Evolutionary conservation across 371 early-diverging fungal genomes (phyloP), one percentile per base, ranked within the genome.

Genomic region (Mortierella polycephala): DNA sequence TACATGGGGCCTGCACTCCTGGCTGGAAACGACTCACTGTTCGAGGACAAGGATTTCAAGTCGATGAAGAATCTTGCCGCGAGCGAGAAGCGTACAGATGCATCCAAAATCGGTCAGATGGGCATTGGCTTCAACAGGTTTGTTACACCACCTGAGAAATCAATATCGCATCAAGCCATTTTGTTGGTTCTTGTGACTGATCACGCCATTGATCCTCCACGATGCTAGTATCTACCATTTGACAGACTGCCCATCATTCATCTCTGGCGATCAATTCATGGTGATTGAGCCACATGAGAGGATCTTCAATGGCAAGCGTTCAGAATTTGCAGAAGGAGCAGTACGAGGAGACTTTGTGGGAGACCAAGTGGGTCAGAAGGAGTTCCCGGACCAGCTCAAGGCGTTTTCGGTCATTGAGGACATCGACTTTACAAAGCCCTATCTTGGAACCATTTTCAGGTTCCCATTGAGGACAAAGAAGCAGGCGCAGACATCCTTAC

Each of bases 1-100:
- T 83, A 76, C 64, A 84, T 73, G 65, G 83, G 83, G 0, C 83
- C 83, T 0, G 83, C 83, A 6, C 64, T 83, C 4, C 60, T 82
- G 49, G 62, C 80, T 10, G 83, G 67, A 12, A 82, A 54, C 30
- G 73, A 82, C 39, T 71, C 67, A 2, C 5, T 64, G 20, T 82
- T 82, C 37, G 62, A 66, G 49, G 45, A 68, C 1, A 37, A 45
- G 14, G 83, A 82, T 50, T 77, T 83, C 55, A 14, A 55, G 12
- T 77, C 81, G 0, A 54, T 82, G 56, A 54, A 60, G 56, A 63
- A 63, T 12, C 55, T 82, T n/a, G 79, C 74, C 7, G 69, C 58
- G 9, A 83, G 83, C 13, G 80, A 68, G 57, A 83, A 83, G 60
- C 55, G 55, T 13, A 37, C 5, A 5, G 83, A 69, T 37, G 66